These are phyloP conservation scores for Fraxinus sp. DNA, from an alignment of 305 asterid species.

Conservation along the genomic window DNA sequence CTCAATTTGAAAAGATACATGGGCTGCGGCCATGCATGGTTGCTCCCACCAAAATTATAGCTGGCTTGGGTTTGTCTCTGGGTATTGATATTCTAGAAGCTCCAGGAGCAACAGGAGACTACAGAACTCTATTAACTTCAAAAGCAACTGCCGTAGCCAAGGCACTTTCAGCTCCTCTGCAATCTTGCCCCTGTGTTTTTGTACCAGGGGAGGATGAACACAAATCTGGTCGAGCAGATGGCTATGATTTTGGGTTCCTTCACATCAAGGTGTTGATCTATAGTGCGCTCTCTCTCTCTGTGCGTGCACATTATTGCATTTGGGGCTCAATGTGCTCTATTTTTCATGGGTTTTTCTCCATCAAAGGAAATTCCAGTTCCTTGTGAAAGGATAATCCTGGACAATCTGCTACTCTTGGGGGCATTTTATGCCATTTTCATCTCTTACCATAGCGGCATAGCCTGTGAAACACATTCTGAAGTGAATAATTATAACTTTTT, in stretches of 20 bases:
- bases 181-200: constrained; percentile 65
- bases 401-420: background rate
- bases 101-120: constrained; percentile 96
- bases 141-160: constrained; percentile 81
- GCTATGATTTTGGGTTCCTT: constrained; percentile 91
- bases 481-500: background rate
- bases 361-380: background rate
- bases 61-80: constrained; percentile 92
- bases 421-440: background rate
- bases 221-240: constrained; percentile 67
- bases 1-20: constrained; percentile 66
- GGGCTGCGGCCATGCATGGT: constrained; percentile 92
- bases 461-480: background rate
- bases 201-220: constrained; percentile 91
- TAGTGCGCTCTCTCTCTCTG: background rate
- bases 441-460: background rate
- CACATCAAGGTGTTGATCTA: constrained; percentile 69
- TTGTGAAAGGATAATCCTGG: background rate
- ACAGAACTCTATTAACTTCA: constrained; percentile 79
- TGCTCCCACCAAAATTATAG: constrained; percentile 94
- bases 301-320: background rate
- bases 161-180: constrained; percentile 79
- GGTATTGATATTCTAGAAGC: constrained; percentile 95
- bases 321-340: background rate
- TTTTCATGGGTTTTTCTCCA: background rate